Conservation (phyloP, 371 early-diverging fungal species). For the Syncephalastrum monosporum region DNA sequence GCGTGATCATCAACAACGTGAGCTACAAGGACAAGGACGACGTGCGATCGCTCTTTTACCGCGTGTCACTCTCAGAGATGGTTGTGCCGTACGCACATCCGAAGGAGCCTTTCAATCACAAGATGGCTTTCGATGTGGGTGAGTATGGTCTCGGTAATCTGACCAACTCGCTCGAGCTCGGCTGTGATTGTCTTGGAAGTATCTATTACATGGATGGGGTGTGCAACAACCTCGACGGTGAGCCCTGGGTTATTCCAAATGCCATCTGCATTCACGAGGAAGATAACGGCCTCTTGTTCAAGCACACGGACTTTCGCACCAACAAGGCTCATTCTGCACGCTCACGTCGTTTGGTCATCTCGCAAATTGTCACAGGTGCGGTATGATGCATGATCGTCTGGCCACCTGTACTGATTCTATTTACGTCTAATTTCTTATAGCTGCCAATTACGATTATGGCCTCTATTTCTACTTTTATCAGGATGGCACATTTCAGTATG, state of each 20-base stretch:
- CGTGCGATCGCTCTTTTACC: constrained; percentile 35
- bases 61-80: constrained; percentile 43
- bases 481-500: constrained; percentile 47
- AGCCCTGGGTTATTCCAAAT: constrained; percentile 38
- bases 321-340: constrained; percentile 33
- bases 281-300: constrained; percentile 40
- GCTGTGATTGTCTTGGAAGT: constrained; percentile 48
- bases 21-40: constrained; percentile 39
- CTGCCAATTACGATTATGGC: constrained; percentile 50
- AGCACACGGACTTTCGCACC: constrained; percentile 46
- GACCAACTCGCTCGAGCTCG: constrained; percentile 32
- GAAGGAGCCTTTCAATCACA: constrained; percentile 26
- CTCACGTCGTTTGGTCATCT: constrained; percentile 41
- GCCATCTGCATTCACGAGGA: constrained; percentile 50
- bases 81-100: constrained; percentile 50
- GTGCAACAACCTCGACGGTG: constrained; percentile 33
- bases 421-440: constrained; percentile 11
- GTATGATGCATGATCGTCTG: no score
- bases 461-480: constrained; percentile 49
- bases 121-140: constrained; percentile 49
- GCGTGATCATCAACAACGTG: constrained; percentile 41
- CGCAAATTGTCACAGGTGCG: constrained; percentile 22
- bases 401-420: not conserved
- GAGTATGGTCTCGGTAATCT: constrained; percentile 43
- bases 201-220: constrained; percentile 44